Conservation (phyloP, 441 rosid genomes). For the Heliophila coronopifolia region DNA sequence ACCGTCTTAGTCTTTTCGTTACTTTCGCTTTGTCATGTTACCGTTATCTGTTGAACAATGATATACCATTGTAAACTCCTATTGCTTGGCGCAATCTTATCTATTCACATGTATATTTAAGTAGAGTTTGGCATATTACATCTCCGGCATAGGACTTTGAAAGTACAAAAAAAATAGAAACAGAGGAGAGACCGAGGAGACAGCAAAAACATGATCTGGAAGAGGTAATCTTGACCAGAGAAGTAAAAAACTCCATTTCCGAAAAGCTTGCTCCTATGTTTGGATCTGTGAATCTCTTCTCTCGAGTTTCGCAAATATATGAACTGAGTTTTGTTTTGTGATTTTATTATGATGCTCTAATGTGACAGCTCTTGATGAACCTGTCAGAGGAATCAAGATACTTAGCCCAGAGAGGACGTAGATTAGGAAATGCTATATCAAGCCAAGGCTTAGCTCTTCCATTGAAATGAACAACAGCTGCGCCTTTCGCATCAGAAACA, state of each 20-base stretch:
- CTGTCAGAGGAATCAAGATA: constrained; percentile 78
- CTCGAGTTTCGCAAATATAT: constrained; percentile 16
- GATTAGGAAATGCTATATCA: constrained; percentile 78
- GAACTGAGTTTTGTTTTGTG: constrained; percentile 30
- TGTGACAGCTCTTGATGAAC: constrained; percentile 80
- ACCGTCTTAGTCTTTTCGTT: constrained; percentile 29
- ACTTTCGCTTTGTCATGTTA: constrained; percentile 20
- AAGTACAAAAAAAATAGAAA: constrained; percentile 25
- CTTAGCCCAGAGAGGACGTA: constrained; percentile 79
- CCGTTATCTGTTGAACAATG: constrained; percentile 34
- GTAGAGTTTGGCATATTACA: constrained; percentile 27
- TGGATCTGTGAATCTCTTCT: constrained; percentile 34
- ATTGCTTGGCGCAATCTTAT: constrained; percentile 23
- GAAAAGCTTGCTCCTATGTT: constrained; percentile 30
- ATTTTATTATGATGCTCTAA: constrained; percentile 41
- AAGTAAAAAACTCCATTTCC: constrained; percentile 20
- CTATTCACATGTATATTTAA: constrained; percentile 34
- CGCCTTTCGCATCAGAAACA: constrained; percentile 49
- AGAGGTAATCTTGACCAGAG: constrained; percentile 21
- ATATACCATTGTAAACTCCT: constrained; percentile 28
- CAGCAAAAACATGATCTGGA: constrained; percentile 23
- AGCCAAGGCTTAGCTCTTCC: constrained; percentile 99
- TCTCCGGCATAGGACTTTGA: constrained; percentile 21
- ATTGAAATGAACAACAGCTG: constrained; percentile 89
- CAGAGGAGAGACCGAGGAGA: constrained; percentile 15